phyloP scores from a whole-genome alignment of 805 yeast genomes.

The Groenewaldozyma salmanticensis region DNA sequence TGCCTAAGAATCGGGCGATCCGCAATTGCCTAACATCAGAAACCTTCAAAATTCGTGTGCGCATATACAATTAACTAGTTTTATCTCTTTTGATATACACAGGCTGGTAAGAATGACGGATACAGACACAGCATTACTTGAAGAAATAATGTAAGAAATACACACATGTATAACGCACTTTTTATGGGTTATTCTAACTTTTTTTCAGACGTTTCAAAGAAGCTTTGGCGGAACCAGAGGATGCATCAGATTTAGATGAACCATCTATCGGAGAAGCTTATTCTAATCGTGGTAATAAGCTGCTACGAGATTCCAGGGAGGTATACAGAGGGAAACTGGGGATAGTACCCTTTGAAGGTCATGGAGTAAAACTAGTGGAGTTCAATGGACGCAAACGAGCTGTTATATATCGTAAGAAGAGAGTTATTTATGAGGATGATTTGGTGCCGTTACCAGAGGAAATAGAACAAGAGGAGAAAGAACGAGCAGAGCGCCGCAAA shows the following conservation, averaged over 20 bases:
- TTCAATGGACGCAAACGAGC: slow-evolving; percentile 22
- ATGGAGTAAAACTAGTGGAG: slow-evolving; percentile 23
- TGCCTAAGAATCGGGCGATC: too few relatives aligned
- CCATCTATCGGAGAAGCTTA: slow-evolving; percentile 9
- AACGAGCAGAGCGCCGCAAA: too few relatives aligned
- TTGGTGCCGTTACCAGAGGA: neutral
- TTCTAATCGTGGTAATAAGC: slow-evolving; percentile 50
- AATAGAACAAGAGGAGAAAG: slow-evolving; percentile 24
- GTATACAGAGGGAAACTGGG: slow-evolving; percentile 38
- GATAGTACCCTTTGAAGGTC: slow-evolving; percentile 17
- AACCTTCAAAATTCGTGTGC: too few relatives aligned
- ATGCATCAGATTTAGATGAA: slow-evolving; percentile 17
- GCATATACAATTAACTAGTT: too few relatives aligned
- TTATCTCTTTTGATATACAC: too few relatives aligned
- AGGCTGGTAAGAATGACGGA: too few relatives aligned
- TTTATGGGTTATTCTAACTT: neutral
- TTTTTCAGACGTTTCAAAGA: slow-evolving; percentile 24
- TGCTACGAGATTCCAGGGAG: slow-evolving; percentile 39
- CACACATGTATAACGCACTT: neutral
- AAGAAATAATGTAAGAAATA: slow-evolving; percentile 6
- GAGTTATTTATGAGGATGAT: slow-evolving; percentile 22
- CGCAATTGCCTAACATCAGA: too few relatives aligned
- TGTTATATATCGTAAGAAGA: slow-evolving; percentile 17
- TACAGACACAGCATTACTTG: too few relatives aligned
- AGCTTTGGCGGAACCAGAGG: slow-evolving; percentile 24